These are phyloP conservation scores for Phanerochaete sordida DNA, from an alignment of 768 basidiomycete species.

Conservation along the genomic window DNA sequence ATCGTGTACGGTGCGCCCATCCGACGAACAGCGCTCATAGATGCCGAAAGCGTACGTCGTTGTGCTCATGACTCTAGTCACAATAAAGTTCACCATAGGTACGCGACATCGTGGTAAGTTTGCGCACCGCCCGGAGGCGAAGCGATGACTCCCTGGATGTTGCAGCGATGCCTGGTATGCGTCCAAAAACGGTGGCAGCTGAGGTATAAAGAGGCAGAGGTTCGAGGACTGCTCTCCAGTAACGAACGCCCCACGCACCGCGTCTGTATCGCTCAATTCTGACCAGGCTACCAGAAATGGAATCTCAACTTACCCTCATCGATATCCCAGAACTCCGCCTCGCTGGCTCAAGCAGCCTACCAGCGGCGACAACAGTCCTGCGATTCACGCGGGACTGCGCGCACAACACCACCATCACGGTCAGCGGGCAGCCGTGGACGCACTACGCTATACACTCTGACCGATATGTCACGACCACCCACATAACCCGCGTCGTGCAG, in stretches of 20 bases:
- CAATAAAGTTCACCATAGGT: too few species aligned
- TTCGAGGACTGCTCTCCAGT: neutral
- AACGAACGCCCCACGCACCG: neutral
- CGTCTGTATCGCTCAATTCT: too few species aligned
- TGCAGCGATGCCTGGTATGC: neutral
- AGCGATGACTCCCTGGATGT: neutral
- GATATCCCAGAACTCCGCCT: neutral
- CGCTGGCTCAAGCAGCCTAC: neutral
- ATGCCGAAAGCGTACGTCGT: too few species aligned
- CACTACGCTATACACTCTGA: neutral
- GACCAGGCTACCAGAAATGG: neutral
- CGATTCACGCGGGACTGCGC: neutral
- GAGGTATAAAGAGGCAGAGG: neutral
- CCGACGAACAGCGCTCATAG: too few species aligned
- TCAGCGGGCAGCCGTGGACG: neutral
- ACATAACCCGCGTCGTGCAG: neutral
- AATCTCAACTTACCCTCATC: slow-evolving; percentile 1
- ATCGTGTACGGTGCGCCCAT: too few species aligned
- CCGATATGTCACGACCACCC: neutral
- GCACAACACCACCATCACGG: neutral
- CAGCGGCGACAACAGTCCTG: neutral
- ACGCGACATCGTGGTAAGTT: too few species aligned
- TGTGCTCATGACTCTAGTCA: too few species aligned
- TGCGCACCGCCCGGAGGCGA: too few species aligned
- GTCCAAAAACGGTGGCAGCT: neutral